Base-by-base conservation (phyloP, 495 filamentous ascomycete species). In the Penicillium malachiteum region DNA sequence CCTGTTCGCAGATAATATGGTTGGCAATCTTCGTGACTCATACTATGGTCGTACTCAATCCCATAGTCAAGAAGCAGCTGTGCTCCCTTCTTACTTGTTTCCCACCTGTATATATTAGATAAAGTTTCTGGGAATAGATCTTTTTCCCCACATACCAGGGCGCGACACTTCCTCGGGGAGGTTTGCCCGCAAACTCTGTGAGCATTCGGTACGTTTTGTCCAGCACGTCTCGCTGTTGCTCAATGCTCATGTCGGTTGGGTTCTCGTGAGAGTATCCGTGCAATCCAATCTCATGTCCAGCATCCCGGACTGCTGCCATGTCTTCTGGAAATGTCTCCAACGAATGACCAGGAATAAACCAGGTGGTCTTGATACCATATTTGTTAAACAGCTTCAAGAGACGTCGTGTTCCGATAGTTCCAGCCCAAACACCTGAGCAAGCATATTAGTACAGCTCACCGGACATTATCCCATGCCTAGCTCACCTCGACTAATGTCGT, bases 311-410 rank as follows among this genome's bases (percentile, higher is more conserved):
- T 67, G 84, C 81, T 5, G 81, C 81, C 65, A 86, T 88, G 52
- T 90, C 86, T 64, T 90, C 86, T 0, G 88, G 88, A 59, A 92
- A 92, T 12, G 78, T 89, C 62, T 91, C 88, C 18, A 92, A 76
- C 0, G 84, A 87, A 65, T 92, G 88, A 0, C 88, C 88, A 0
- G 88, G 88, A 45, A 92, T 91, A 65, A 92, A 92, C 85, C 87
- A 92, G 3, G 88, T 90, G 7, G 87, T 81, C 63, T 88, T 90
- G 75, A 92, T 91, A 45, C 84, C 80, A 74, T 91, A 89, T 64
- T 89, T 90, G 9, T 83, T 78, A 65, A 91, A 90, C 3, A 92
- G 67, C 60, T 87, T 89, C 32, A 92, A 74, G 3, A 92, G 69
- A 13, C 89, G 83, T 10, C 81, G 78, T 0, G 85, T 85, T 12